Base-by-base conservation (phyloP, 2,329 filamentous ascomycete species). In the Xylariaceae sp. region DNA sequence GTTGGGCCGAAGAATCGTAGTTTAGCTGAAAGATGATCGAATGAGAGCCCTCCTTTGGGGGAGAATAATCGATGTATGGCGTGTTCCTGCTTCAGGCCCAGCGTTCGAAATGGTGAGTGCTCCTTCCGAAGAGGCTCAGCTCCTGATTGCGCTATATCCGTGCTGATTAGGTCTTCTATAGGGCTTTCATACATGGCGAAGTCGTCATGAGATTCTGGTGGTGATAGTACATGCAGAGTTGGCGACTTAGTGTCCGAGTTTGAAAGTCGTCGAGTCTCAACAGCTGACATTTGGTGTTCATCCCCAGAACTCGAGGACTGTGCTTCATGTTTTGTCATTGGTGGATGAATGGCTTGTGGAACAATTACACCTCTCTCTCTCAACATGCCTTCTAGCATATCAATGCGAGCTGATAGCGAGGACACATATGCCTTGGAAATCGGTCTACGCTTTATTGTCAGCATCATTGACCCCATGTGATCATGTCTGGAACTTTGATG, bases 341-440 rank as follows among this genome's bases (percentile, higher is more conserved):
- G 61, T 2, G 61, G 61, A n/a, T 63, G 53, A 12, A 44, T 37
- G 26, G 59, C 55, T n/a, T 55, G 41, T 4, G 61, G 61, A 40
- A 61, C 12, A 46, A 50, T n/a, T 16, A 58, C 33, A 6, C 56
- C 59, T 33, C 53, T 53, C 33, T 62, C 49, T 19, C 50, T 46
- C 24, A 63, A 29, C 56, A 63, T 63, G 50, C 46, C 51, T 50
- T 63, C 61, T n/a, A 63, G 40, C 56, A 63, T 31, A 19, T 28
- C 23, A 34, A 63, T 62, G 23, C 61, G 61, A 55, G 58, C 33
- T 9, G 59, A 61, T 46, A 63, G 29, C 5, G 61, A 63, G 26
- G 61, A 63, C 17, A 63, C 59, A 24, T 63, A 63, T 21, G 58
- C 61, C 31, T 63, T 63, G 9, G 61, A 63, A 26, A 63, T 61